A percentile compares a stretch with the other conserved stretches of the same genome.
Conservation (phyloP, 2,329 filamentous ascomycete species). For the Phaeomoniella chlamydospora region DNA sequence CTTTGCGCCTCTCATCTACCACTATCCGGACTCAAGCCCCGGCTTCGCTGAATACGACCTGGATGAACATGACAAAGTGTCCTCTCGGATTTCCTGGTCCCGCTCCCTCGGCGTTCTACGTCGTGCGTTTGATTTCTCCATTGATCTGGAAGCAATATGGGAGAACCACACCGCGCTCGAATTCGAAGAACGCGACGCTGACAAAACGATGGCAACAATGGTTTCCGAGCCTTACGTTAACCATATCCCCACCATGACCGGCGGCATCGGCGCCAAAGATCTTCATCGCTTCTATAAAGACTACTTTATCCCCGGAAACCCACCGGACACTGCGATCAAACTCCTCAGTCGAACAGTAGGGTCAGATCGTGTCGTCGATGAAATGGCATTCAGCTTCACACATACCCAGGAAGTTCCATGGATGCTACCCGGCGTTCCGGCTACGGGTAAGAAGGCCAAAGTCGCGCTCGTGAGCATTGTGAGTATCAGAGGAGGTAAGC, state of each 20-base stretch:
- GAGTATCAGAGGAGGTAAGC: constrained; percentile 34
- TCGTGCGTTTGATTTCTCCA: constrained; percentile 38
- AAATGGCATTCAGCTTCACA: constrained; percentile 41
- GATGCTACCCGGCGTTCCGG: constrained; percentile 43
- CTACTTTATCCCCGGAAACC: constrained; percentile 38
- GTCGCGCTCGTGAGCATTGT: constrained; percentile 43
- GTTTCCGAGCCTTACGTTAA: constrained; percentile 15
- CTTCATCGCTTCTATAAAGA: constrained; percentile 38
- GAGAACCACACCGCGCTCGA: constrained; percentile 19
- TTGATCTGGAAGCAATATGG: constrained; percentile 23
- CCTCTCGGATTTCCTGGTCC: constrained; percentile 54
- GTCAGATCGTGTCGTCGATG: constrained; percentile 45
- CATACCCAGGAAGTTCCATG: constrained; percentile 42
- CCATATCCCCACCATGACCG: constrained; percentile 23
- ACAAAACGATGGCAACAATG: constrained; percentile 17
- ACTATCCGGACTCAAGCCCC: constrained; percentile 39
- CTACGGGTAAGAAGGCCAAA: constrained; percentile 43
- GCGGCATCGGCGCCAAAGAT: constrained; percentile 24
- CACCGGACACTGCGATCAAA: constrained; percentile 34
- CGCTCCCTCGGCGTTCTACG: constrained; percentile 46
- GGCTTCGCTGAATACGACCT: constrained; percentile 61
- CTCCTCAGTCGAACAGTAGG: constrained; percentile 45
- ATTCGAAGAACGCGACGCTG: constrained; percentile 15
- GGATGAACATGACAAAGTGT: constrained; percentile 51
- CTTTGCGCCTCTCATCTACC: constrained; percentile 28